These are phyloP conservation scores for Dendrobium catenatum DNA, from an alignment of 106 monocot genomes.

Conservation along the genomic window DNA sequence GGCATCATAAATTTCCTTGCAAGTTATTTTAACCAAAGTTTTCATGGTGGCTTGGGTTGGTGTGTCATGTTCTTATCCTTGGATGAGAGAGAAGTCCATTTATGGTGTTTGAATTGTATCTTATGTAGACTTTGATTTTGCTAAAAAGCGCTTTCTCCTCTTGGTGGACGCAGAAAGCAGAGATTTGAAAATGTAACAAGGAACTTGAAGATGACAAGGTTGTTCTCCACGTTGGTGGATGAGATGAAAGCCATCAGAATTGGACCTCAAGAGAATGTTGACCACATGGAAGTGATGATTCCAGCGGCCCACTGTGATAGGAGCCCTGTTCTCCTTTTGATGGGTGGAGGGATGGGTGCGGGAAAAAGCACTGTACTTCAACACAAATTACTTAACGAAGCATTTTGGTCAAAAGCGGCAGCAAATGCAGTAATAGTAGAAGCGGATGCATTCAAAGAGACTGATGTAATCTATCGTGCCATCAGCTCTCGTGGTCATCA, in stretches of 20 bases:
- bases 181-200: conserved; percentile 82
- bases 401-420: conserved; percentile 62
- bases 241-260: conserved; percentile 87
- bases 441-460: conserved; percentile 95
- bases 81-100: background rate
- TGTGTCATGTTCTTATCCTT: no score
- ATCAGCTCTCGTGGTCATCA: conserved; percentile 78
- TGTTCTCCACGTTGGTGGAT: conserved; percentile 79
- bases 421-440: conserved; percentile 77
- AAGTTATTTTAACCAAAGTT: no score
- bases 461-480: conserved; percentile 81
- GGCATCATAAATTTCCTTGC: no score
- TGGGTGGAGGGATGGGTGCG: conserved; percentile 98
- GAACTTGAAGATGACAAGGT: conserved; percentile 61
- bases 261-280: background rate
- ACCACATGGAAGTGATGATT: conserved; percentile 64
- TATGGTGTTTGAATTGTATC: background rate
- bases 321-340: conserved; percentile 85
- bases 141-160: background rate
- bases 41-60: no score
- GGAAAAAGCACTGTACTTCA: conserved; percentile 94
- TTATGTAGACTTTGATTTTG: background rate
- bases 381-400: conserved; percentile 60
- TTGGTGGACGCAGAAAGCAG: conserved; percentile 32
- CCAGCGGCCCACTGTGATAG: conserved; percentile 66